These are phyloP conservation scores for Zasmidium citrigriseum DNA, from an alignment of 2,329 filamentous ascomycete genomes.

Conservation along the genomic window DNA sequence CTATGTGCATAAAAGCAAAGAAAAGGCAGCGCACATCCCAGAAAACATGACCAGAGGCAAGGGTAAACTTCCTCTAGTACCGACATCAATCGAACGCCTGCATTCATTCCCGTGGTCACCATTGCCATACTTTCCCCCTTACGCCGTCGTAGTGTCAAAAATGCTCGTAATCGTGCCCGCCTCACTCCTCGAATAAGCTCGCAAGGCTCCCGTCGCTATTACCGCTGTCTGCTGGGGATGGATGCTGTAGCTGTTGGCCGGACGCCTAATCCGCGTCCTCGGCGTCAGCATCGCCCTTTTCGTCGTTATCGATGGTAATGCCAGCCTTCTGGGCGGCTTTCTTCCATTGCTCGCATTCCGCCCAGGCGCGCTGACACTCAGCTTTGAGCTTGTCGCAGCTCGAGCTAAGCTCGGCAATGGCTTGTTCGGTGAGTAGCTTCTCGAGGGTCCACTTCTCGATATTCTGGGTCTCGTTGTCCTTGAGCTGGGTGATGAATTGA, in stretches of 20 bases:
- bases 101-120: not conserved
- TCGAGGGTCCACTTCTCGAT: constrained; percentile 92
- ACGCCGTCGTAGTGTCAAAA: too few relatives aligned
- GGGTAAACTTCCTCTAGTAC: not conserved
- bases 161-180: too few relatives aligned
- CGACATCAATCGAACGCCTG: not conserved
- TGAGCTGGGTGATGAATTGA: constrained; percentile 89
- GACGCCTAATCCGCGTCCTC: constrained; percentile 16
- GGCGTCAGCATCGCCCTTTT: constrained; percentile 17
- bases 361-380: constrained; percentile 75
- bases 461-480: constrained; percentile 90
- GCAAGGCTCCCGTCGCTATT: too few relatives aligned
- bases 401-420: constrained; percentile 81
- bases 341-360: constrained; percentile 79
- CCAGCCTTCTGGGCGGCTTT: constrained; percentile 45
- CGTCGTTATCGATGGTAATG: constrained; percentile 26
- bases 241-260: not conserved
- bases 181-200: too few relatives aligned
- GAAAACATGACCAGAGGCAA: not conserved
- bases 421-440: constrained; percentile 86
- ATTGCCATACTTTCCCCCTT: too few relatives aligned
- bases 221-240: not conserved
- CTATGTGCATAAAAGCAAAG: not conserved
- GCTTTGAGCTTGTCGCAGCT: constrained; percentile 85
- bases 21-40: not conserved